A percentile compares a stretch with the other conserved stretches of the same genome.
phyloP scores from a whole-genome alignment of 2,329 filamentous ascomycete genomes.

The Fusarium veterinarium region DNA sequence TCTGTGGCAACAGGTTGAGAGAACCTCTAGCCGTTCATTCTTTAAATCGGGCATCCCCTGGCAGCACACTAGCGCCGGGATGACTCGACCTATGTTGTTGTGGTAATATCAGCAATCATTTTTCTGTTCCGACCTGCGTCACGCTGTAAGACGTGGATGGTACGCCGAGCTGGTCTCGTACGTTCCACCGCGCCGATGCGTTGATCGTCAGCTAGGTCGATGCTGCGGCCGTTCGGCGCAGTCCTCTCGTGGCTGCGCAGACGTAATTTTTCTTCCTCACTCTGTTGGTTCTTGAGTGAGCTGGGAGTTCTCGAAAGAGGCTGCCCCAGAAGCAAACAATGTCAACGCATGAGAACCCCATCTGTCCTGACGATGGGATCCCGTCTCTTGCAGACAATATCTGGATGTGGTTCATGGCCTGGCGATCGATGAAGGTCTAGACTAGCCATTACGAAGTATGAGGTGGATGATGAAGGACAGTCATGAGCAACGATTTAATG shows the following conservation, averaged over 20 bases:
- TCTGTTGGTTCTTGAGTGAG: slow-evolving; percentile 49
- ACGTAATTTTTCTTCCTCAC: slow-evolving; percentile 40
- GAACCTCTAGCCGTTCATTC: slow-evolving; percentile 51
- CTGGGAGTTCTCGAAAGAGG: slow-evolving; percentile 28
- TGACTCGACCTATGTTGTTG: slow-evolving; percentile 47
- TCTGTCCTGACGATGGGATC: slow-evolving; percentile 34
- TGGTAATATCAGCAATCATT: slow-evolving; percentile 46
- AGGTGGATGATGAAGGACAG: slow-evolving; percentile 40
- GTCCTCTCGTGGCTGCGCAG: slow-evolving; percentile 45
- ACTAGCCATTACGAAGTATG: slow-evolving; percentile 50
- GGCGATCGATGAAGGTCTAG: slow-evolving; percentile 44
- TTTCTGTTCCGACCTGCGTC: slow-evolving; percentile 45
- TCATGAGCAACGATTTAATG: slow-evolving; percentile 37
- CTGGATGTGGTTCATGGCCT: slow-evolving; percentile 48
- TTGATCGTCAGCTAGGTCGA: slow-evolving; percentile 60
- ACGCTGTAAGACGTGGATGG: slow-evolving; percentile 47
- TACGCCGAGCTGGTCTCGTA: slow-evolving; percentile 60
- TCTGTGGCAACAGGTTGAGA: slow-evolving; percentile 41
- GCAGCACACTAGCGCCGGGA: slow-evolving; percentile 45
- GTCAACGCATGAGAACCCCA: slow-evolving; percentile 40
- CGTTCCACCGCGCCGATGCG: slow-evolving; percentile 37
- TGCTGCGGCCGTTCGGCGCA: slow-evolving; percentile 62
- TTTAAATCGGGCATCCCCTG: slow-evolving; percentile 44
- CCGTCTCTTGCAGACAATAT: slow-evolving; percentile 41
- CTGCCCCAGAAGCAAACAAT: slow-evolving; percentile 26